A percentile compares a stretch with the other conserved stretches of the same genome.
These are phyloP conservation scores for Rhazya stricta DNA, from an alignment of 257 asterid species.

Conservation along the genomic window DNA sequence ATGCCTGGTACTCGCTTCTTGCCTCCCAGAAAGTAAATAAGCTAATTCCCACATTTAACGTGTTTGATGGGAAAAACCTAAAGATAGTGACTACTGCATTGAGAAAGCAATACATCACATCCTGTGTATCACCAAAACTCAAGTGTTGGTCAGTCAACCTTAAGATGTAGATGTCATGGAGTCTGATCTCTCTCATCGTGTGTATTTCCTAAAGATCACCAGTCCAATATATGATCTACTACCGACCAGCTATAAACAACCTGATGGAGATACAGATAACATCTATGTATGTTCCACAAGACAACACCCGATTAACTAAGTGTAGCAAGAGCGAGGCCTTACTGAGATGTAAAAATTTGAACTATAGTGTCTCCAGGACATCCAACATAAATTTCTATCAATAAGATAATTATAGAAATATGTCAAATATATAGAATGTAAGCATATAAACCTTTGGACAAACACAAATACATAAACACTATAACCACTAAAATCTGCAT, in stretches of 20 bases:
- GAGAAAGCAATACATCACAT: neutral
- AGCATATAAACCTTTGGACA: neutral
- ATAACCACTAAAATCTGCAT: neutral
- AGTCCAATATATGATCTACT: neutral
- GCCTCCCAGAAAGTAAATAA: neutral
- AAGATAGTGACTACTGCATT: neutral
- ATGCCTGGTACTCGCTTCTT: neutral
- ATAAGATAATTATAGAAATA: neutral
- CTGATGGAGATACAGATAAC: neutral
- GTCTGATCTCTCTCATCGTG: neutral
- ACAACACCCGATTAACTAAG: neutral
- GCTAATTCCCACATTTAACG: neutral
- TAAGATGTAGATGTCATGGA: neutral
- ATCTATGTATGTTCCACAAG: neutral
- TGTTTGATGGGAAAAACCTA: neutral
- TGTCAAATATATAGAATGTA: neutral
- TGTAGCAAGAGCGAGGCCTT: neutral
- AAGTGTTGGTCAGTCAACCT: neutral
- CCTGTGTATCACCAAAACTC: neutral
- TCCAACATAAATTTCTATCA: neutral
- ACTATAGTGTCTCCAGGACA: neutral
- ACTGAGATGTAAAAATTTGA: neutral
- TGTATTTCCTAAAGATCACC: neutral
- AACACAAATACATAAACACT: neutral
- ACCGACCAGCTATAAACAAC: neutral